phyloP scores from a whole-genome alignment of 2,329 filamentous ascomycete species.

The Ophiobolus disseminans region DNA sequence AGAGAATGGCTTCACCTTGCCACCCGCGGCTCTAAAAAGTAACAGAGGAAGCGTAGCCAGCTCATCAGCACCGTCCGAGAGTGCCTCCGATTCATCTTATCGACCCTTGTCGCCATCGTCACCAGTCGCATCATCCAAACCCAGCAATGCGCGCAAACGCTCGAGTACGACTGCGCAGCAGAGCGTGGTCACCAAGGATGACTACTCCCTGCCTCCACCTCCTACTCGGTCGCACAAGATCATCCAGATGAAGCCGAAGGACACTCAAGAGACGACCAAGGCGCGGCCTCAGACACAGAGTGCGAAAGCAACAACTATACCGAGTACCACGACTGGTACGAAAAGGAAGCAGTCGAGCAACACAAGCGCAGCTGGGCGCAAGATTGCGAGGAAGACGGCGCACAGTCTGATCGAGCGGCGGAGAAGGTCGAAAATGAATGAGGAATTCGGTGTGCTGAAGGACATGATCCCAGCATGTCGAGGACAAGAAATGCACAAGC shows the following conservation, averaged over 20 bases:
- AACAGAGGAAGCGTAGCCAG: constrained; percentile 52
- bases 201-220: constrained; percentile 86
- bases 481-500: constrained; percentile 96
- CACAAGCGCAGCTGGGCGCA: constrained; percentile 85
- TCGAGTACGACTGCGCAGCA: constrained; percentile 34
- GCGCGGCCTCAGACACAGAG: constrained; percentile 23
- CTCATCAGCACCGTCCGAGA: constrained; percentile 56
- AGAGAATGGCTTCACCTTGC: constrained; percentile 76
- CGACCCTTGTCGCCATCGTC: constrained; percentile 55
- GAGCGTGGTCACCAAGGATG: constrained; percentile 60
- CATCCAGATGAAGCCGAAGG: constrained; percentile 89
- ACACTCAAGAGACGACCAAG: constrained; percentile 32
- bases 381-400: constrained; percentile 94
- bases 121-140: constrained; percentile 40
- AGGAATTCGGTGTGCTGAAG: constrained; percentile 93
- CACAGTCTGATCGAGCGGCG: constrained; percentile 93
- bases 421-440: constrained; percentile 96
- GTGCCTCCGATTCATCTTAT: constrained; percentile 61
- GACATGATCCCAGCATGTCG: constrained; percentile 93
- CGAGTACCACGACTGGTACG: constrained; percentile 45
- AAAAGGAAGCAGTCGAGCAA: constrained; percentile 76
- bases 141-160: constrained; percentile 40
- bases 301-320: constrained; percentile 27
- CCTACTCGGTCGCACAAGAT: constrained; percentile 93
- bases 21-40: constrained; percentile 72